Evolutionary conservation across 2,329 filamentous ascomycete genomes (phyloP).

Genomic region (Penicillium griseofulvum): DNA sequence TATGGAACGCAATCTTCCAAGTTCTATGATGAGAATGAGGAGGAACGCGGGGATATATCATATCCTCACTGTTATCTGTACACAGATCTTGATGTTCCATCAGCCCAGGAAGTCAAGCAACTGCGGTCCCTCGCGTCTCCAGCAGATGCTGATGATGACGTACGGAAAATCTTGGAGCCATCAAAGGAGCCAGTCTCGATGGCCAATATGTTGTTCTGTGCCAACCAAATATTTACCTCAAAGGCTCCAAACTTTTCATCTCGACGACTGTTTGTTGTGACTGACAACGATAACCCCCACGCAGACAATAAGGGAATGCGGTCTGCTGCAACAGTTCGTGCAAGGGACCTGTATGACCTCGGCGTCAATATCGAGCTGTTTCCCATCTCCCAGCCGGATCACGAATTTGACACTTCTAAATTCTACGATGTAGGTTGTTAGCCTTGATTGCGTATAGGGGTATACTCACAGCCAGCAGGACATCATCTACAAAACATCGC

Average conservation of each 20-base stretch:
- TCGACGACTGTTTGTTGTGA: slow-evolving; percentile 89
- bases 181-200: slow-evolving; percentile 71
- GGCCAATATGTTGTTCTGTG: slow-evolving; percentile 88
- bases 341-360: slow-evolving; percentile 92
- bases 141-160: slow-evolving; percentile 73
- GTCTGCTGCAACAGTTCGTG: slow-evolving; percentile 76
- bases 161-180: slow-evolving; percentile 66
- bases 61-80: slow-evolving; percentile 94
- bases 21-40: slow-evolving; percentile 66
- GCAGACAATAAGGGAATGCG: slow-evolving; percentile 67
- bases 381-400: slow-evolving; percentile 70
- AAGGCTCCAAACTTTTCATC: slow-evolving; percentile 94
- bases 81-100: slow-evolving; percentile 81
- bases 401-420: slow-evolving; percentile 73
- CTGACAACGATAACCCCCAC: slow-evolving; percentile 88
- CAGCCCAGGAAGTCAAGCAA: slow-evolving; percentile 79
- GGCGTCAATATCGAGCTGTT: slow-evolving; percentile 91
- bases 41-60: slow-evolving; percentile 55
- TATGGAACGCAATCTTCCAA: slow-evolving; percentile 87
- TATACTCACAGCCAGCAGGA: slow-evolving; percentile 55
- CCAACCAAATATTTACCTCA: slow-evolving; percentile 94
- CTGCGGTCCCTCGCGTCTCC: slow-evolving; percentile 70
- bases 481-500: slow-evolving; percentile 77
- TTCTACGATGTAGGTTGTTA: slow-evolving; percentile 78
- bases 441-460: not conserved